Conservation (phyloP, 441 rosid genomes). For the Omphalea diandra region DNA sequence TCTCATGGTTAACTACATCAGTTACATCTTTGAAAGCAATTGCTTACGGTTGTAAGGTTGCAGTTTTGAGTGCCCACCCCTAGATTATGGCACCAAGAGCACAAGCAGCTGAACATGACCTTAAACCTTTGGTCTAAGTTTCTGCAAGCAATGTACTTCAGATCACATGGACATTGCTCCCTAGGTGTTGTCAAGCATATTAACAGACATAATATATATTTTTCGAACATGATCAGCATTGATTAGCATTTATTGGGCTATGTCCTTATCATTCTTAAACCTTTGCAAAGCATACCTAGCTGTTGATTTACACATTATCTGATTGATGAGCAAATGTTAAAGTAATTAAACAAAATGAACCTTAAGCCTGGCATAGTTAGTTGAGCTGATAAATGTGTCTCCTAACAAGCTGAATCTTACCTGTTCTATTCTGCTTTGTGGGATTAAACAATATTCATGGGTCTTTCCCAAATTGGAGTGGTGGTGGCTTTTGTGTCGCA, state of each 20-base stretch:
- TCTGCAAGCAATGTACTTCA: not conserved
- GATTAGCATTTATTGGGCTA: not conserved
- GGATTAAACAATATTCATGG: not conserved
- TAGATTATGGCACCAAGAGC: too few species aligned
- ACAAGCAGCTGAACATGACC: not conserved
- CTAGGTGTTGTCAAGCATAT: not conserved
- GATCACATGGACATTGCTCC: not conserved
- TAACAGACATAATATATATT: not conserved
- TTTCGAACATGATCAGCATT: not conserved
- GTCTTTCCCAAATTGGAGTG: not conserved
- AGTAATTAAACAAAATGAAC: conserved; percentile 1
- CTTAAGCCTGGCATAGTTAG: not conserved
- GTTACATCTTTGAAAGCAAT: too few species aligned
- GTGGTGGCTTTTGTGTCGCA: not conserved
- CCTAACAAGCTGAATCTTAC: not conserved
- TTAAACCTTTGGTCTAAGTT: conserved; percentile 1
- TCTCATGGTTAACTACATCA: not conserved
- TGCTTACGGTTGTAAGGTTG: too few species aligned
- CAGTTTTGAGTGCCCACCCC: too few species aligned
- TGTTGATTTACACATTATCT: not conserved
- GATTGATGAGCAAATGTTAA: not conserved
- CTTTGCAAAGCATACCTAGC: not conserved
- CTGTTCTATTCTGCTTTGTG: not conserved
- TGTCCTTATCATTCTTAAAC: not conserved
- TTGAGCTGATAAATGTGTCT: not conserved